Conservation (phyloP, 2,329 filamentous ascomycete species). For the Penicillium polonicum region DNA sequence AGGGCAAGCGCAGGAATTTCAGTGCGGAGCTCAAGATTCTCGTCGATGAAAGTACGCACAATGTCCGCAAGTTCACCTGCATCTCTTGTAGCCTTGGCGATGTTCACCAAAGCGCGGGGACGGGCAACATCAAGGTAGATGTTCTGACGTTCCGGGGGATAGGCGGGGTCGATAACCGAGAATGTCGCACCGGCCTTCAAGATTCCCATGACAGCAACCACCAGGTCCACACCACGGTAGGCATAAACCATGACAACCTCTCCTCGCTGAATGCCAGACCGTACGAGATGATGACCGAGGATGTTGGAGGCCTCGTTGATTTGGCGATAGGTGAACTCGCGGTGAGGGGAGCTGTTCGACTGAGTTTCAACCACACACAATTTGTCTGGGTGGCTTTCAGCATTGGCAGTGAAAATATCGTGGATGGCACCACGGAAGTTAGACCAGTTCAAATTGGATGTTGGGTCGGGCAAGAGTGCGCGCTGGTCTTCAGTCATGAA, state of each 20-base stretch:
- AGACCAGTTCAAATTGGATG: constrained; percentile 46
- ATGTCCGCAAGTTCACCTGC: constrained; percentile 60
- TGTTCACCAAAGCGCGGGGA: constrained; percentile 69
- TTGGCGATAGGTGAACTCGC: constrained; percentile 77
- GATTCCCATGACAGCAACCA: constrained; percentile 77
- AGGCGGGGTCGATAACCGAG: constrained; percentile 71
- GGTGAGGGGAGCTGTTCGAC: constrained; percentile 52
- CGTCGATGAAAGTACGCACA: constrained; percentile 67
- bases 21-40: constrained; percentile 69
- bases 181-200: constrained; percentile 60
- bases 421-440: constrained; percentile 48
- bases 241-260: constrained; percentile 95
- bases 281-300: constrained; percentile 74
- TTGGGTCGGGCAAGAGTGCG: constrained; percentile 43
- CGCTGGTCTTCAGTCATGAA: constrained; percentile 40
- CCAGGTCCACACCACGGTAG: constrained; percentile 74
- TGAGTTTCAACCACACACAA: constrained; percentile 67
- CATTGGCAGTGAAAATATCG: constrained; percentile 50
- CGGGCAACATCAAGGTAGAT: constrained; percentile 79
- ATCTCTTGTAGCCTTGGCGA: constrained; percentile 69
- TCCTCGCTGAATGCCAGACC: constrained; percentile 69
- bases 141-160: constrained; percentile 76
- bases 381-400: constrained; percentile 65
- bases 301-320: constrained; percentile 83
- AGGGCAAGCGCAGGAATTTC: constrained; percentile 73